Evolutionary conservation across 2,329 filamentous ascomycete species (phyloP).

Genomic region (Alternaria consortialis): DNA sequence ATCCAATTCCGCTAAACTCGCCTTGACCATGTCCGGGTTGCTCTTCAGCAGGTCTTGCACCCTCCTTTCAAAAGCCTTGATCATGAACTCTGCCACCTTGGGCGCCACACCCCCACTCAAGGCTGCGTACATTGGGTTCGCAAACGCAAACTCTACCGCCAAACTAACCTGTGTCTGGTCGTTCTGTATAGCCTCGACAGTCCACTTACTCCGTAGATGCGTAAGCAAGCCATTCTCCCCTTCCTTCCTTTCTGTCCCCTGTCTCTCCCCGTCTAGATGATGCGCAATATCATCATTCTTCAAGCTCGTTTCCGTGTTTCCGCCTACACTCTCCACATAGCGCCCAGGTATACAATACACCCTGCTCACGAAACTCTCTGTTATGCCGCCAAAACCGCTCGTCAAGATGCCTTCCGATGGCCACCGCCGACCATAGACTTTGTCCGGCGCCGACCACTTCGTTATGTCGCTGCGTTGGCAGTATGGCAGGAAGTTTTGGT

Average conservation of each 20-base stretch:
- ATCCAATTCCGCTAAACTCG: conserved; percentile 38
- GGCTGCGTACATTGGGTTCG: conserved; percentile 85
- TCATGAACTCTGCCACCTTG: conserved; percentile 86
- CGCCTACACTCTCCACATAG: conserved; percentile 80
- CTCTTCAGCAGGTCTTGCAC: conserved; percentile 65
- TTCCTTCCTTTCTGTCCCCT: conserved; percentile 10
- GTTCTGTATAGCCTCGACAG: conserved; percentile 58
- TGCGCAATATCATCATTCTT: conserved; percentile 52
- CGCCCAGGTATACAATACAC: conserved; percentile 78
- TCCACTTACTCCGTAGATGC: conserved; percentile 76
- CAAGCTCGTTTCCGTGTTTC: conserved; percentile 61
- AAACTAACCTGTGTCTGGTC: conserved; percentile 77
- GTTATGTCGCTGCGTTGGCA: conserved; percentile 82
- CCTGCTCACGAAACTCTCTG: conserved; percentile 82
- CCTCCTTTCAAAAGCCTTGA: conserved; percentile 88
- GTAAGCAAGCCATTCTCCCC: conserved; percentile 63
- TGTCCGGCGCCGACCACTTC: conserved; percentile 68
- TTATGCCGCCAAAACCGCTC: conserved; percentile 84
- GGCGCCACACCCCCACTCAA: conserved; percentile 83
- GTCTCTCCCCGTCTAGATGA: conserved; percentile 43
- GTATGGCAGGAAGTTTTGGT: conserved; percentile 90
- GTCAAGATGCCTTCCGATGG: conserved; percentile 81
- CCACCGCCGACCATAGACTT: conserved; percentile 61
- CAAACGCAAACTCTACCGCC: conserved; percentile 81
- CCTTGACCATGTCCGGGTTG: conserved; percentile 32